A percentile compares a stretch with the other conserved stretches of the same genome.
Evolutionary conservation across 257 asterid species (phyloP).

Genomic region (Perilla frutescens): DNA sequence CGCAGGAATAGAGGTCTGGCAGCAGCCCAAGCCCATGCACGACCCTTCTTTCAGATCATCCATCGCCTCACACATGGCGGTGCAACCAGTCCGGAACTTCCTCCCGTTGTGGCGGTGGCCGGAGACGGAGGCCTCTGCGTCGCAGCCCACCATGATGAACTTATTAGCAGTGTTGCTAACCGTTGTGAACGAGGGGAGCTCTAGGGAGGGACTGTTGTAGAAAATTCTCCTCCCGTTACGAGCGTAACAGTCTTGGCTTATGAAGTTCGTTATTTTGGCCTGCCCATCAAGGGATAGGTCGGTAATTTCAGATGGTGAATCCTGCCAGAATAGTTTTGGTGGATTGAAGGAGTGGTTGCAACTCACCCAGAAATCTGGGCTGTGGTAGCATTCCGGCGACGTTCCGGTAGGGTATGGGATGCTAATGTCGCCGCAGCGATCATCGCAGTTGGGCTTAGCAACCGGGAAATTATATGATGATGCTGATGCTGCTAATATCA

Average conservation of each 20-base stretch:
- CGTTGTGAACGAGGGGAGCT: neutral
- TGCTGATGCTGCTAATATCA: no score
- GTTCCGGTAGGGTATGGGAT: slow-evolving; percentile 36
- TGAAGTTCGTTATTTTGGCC: neutral
- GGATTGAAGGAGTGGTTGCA: slow-evolving; percentile 11
- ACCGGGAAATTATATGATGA: neutral
- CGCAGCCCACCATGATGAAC: slow-evolving; percentile 38
- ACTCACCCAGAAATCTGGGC: neutral
- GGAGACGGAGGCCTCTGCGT: neutral
- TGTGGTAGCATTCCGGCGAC: neutral
- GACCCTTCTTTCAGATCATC: neutral
- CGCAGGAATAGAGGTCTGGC: slow-evolving; percentile 32
- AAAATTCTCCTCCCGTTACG: no score
- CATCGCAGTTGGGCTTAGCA: neutral
- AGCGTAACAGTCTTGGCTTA: slow-evolving; percentile 16
- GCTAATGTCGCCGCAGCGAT: neutral
- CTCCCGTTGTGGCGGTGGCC: neutral
- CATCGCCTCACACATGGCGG: neutral
- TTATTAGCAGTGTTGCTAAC: slow-evolving; percentile 9
- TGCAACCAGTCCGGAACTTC: neutral
- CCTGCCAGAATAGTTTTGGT: neutral
- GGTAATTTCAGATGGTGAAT: neutral
- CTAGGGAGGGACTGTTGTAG: fast-evolving
- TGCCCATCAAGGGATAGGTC: slow-evolving; percentile 29
- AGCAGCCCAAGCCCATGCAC: neutral